These are phyloP conservation scores for Hypsizygus marmoreus DNA, from an alignment of 768 basidiomycete species.

Conservation along the genomic window DNA sequence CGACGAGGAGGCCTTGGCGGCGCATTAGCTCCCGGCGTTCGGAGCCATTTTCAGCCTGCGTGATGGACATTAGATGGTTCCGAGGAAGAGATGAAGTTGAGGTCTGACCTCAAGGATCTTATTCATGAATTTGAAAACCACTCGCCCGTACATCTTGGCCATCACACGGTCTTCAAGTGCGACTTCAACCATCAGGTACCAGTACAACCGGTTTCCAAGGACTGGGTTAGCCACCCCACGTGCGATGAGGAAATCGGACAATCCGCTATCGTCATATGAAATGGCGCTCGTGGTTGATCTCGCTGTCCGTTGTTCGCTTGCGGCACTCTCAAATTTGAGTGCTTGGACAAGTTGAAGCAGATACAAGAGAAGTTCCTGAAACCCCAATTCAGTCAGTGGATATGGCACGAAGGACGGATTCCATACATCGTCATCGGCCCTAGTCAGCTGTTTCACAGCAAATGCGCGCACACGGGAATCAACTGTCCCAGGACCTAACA, in stretches of 20 bases:
- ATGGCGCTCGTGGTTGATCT: slow-evolving; percentile 72
- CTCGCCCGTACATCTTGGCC: slow-evolving; percentile 91
- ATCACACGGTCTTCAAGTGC: slow-evolving; percentile 83
- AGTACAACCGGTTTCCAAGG: slow-evolving; percentile 90
- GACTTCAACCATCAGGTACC: slow-evolving; percentile 98
- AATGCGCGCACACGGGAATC: slow-evolving; percentile 93
- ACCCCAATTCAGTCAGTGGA: slow-evolving; percentile 26
- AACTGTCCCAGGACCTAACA: slow-evolving; percentile 87
- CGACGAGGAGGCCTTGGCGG: slow-evolving; percentile 89
- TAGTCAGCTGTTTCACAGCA: slow-evolving; percentile 86
- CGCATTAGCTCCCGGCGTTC: slow-evolving; percentile 86
- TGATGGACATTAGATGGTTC: neutral
- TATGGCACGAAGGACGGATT: neutral
- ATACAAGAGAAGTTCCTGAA: slow-evolving; percentile 88
- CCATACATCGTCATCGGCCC: slow-evolving; percentile 92
- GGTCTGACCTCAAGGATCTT: slow-evolving; percentile 88
- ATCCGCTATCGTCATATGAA: slow-evolving; percentile 88
- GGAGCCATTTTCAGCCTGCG: slow-evolving; percentile 69
- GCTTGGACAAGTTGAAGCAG: slow-evolving; percentile 96
- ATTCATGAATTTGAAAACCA: slow-evolving; percentile 88
- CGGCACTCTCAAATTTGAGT: slow-evolving; percentile 90
- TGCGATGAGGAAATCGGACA: slow-evolving; percentile 89
- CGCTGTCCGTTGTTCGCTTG: slow-evolving; percentile 75
- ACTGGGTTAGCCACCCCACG: slow-evolving; percentile 82
- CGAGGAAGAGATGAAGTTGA: slow-evolving; percentile 10